Percentiles rank a stretch among this genome's conserved stretches.
Evolutionary conservation across 768 basidiomycete genomes (phyloP).

Genomic region (Calocybe gangraenosa): DNA sequence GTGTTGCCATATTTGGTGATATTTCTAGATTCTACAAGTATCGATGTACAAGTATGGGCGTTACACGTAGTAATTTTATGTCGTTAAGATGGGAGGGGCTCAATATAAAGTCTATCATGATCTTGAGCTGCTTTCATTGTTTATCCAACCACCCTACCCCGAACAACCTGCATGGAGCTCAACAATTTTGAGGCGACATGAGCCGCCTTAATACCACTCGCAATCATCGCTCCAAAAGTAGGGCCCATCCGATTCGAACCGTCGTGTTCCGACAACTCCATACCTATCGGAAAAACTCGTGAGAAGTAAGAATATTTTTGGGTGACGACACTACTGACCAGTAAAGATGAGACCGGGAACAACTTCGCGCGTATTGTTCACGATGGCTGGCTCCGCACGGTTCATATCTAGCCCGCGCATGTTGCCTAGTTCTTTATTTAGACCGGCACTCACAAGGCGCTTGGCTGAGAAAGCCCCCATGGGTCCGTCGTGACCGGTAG

Average conservation of each 20-base stretch:
- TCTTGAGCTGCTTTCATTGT: too few relatives aligned
- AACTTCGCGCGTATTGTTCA: slow-evolving; percentile 74
- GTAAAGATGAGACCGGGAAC: slow-evolving; percentile 72
- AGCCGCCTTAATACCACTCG: slow-evolving; percentile 68
- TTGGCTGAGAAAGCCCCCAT: slow-evolving; percentile 84
- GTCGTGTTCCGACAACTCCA: slow-evolving; percentile 82
- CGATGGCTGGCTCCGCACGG: slow-evolving; percentile 77
- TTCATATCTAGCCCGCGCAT: slow-evolving; percentile 83
- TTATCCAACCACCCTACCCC: slow-evolving; percentile 51
- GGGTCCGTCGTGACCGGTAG: slow-evolving; percentile 74
- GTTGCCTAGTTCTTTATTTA: slow-evolving; percentile 70
- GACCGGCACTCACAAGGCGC: slow-evolving; percentile 69
- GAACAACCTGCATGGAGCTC: slow-evolving; percentile 43
- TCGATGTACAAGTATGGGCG: too few relatives aligned
- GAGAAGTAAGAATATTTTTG: slow-evolving; percentile 8
- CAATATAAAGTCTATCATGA: too few relatives aligned
- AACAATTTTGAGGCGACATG: slow-evolving; percentile 56
- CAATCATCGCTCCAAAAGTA: slow-evolving; percentile 80
- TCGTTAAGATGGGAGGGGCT: too few relatives aligned
- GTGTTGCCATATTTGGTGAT: too few relatives aligned
- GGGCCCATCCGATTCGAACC: slow-evolving; percentile 76
- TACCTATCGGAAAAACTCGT: slow-evolving; percentile 40
- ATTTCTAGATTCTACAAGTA: too few relatives aligned
- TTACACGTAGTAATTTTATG: too few relatives aligned
- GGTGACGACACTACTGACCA: slow-evolving; percentile 35